phyloP scores from a whole-genome alignment of 2,329 filamentous ascomycete genomes.

The Biscogniauxia marginata region DNA sequence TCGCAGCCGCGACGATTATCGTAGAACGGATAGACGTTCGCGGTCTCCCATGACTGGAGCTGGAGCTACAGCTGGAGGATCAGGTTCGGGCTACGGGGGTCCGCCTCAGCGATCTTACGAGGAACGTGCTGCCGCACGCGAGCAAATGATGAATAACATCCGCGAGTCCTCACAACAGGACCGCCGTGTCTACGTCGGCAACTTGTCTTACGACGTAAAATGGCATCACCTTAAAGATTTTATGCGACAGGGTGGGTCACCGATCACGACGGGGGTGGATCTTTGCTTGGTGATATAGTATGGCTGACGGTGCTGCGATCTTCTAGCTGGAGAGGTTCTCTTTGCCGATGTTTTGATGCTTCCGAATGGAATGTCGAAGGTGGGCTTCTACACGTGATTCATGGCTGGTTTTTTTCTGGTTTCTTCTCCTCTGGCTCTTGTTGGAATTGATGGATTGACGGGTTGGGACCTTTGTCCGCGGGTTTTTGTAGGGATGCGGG shows the following conservation, averaged over 20 bases:
- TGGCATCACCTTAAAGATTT: constrained; percentile 99
- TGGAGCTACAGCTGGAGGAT: constrained; percentile 67
- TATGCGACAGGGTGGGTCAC: constrained; percentile 91
- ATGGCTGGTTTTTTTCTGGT: constrained; percentile 78
- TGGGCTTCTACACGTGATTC: constrained; percentile 91
- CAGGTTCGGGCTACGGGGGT: constrained; percentile 64
- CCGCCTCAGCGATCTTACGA: constrained; percentile 76
- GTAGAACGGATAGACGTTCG: constrained; percentile 71
- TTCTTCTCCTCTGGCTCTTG: constrained; percentile 60
- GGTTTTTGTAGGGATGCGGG: constrained; percentile 99
- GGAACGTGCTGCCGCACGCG: constrained; percentile 78
- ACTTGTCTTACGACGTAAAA: constrained; percentile 98
- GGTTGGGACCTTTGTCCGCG: constrained; percentile 84
- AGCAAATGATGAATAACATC: constrained; percentile 94
- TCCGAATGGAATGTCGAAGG: constrained; percentile 99
- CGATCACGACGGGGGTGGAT: constrained; percentile 16
- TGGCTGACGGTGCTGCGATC: constrained; percentile 38
- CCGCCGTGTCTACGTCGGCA: constrained; percentile 98
- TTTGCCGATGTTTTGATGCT: constrained; percentile 99
- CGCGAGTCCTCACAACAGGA: constrained; percentile 96
- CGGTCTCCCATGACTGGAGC: constrained; percentile 84
- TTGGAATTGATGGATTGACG: constrained; percentile 98
- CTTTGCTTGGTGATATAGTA: constrained; percentile 24
- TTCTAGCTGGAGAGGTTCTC: constrained; percentile 92
- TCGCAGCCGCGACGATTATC: constrained; percentile 74